Evolutionary conservation across 2,329 filamentous ascomycete genomes (phyloP), one percentile per base, ranked within the genome.

Genomic region (Emmonsiellopsis sp.): DNA sequence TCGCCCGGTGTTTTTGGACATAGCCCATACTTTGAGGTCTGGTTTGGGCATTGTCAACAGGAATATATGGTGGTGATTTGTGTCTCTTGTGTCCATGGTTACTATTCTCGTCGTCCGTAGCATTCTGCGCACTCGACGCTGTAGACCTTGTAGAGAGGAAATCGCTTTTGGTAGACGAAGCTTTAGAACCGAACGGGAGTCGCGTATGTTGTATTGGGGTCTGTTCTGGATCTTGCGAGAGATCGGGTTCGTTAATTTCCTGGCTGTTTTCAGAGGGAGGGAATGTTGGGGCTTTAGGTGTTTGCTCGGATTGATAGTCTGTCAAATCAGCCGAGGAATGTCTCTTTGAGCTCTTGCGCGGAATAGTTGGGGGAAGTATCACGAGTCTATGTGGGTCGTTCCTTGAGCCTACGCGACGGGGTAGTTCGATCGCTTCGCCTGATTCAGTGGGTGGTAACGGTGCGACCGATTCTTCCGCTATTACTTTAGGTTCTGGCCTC

Each of bases 331-430:
- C 41, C 32, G 57, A 60, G 3, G 55, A 58, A 9, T 59, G 54
- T 11, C 85, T 78, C 64, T 83, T 83, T 0, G 87, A 90, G 65
- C 85, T 89, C 70, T 85, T 89, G 32, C 86, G 78, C 2, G 87
- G 86, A 34, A 90, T 79, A 7, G 78, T 74, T 0, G 83, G 82
- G 3, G 76, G 70, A 63, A 53, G 70, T 49, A 58, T 74, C 59
- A 70, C 65, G 50, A 67, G 61, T 13, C 66, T 68, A 50, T 71
- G 73, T 13, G 76, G 70, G 56, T 75, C 83, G 16, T 77, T 77
- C 58, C 78, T 81, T 2, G 84, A 86, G 13, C 78, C 78, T 42
- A 80, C 73, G 26, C 84, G 78, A 63, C 80, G 86, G 2, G 84
- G 83, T 32, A 87, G 64, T 52, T 82, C 80, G 54, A 88, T 82